phyloP scores from a whole-genome alignment of 2,329 filamentous ascomycete species.

The Pezicula neosporulosa region DNA sequence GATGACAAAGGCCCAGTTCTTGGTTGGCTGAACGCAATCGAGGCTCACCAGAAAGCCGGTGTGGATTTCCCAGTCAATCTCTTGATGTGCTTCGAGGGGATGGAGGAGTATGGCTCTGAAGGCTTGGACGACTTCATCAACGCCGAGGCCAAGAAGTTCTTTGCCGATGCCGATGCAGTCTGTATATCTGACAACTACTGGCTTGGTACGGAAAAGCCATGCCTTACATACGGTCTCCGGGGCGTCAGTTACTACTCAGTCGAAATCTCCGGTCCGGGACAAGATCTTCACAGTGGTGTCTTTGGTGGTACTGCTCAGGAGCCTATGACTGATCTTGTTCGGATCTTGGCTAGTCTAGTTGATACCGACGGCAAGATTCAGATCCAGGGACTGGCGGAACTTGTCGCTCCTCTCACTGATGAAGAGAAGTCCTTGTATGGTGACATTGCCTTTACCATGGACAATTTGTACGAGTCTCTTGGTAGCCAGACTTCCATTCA shows the following conservation, averaged over 20 bases:
- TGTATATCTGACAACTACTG: slow-evolving; percentile 99
- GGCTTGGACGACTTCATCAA: slow-evolving; percentile 93
- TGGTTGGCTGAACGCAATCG: slow-evolving; percentile 96
- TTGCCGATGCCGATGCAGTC: slow-evolving; percentile 91
- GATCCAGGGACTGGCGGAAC: slow-evolving; percentile 90
- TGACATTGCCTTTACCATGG: slow-evolving; percentile 91
- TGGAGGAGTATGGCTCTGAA: slow-evolving; percentile 98
- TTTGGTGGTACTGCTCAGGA: slow-evolving; percentile 96
- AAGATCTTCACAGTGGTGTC: slow-evolving; percentile 94
- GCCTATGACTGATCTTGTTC: slow-evolving; percentile 94
- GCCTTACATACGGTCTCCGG: slow-evolving; percentile 92
- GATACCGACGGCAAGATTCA: slow-evolving; percentile 89
- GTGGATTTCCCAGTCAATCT: slow-evolving; percentile 96
- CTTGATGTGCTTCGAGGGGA: slow-evolving; percentile 98
- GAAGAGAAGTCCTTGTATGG: slow-evolving; percentile 89
- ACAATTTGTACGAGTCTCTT: slow-evolving; percentile 86
- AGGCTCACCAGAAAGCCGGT: slow-evolving; percentile 93
- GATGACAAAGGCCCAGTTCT: slow-evolving; percentile 98
- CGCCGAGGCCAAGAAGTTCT: slow-evolving; percentile 87
- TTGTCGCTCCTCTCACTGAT: slow-evolving; percentile 82
- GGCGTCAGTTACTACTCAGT: slow-evolving; percentile 98
- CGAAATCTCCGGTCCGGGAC: slow-evolving; percentile 84
- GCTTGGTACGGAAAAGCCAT: slow-evolving; percentile 98
- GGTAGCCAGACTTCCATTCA: slow-evolving; percentile 86
- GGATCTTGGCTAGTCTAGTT: slow-evolving; percentile 78